Evolutionary conservation across 371 early-diverging fungal genomes (phyloP), one percentile per base, ranked within the genome.

Genomic region (Quaeritorhiza haematococci): DNA sequence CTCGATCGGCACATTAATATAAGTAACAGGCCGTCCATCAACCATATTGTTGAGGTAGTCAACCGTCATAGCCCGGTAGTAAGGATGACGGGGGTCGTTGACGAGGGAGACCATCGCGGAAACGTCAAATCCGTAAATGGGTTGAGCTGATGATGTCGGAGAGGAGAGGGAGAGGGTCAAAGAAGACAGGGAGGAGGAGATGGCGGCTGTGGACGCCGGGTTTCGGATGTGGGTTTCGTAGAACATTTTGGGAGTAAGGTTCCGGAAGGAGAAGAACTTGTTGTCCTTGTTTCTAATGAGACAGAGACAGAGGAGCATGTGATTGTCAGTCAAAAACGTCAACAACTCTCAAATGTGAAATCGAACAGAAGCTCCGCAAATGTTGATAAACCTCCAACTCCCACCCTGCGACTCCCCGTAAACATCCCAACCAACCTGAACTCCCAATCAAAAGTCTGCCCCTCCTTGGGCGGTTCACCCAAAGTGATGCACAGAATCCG

Each of bases 391-490:
- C n/a, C n/a, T n/a, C n/a, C n/a, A n/a, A n/a, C n/a, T n/a, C n/a
- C n/a, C n/a, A n/a, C n/a, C n/a, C n/a, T n/a, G n/a, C n/a, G n/a
- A n/a, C n/a, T n/a, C n/a, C n/a, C n/a, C n/a, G n/a, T n/a, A n/a
- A n/a, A n/a, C n/a, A 38, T 38, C 38, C 19, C 19, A 13, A 38
- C 38, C 13, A 38, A 80, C 42, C 74, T 66, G 62, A 82, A 76
- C 29, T 78, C 69, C 89, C 89, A 90, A 30, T 82, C 83, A 58
- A 90, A 82, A n/a, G n/a, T n/a, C n/a, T n/a, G n/a, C n/a, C n/a
- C n/a, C 21, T 69, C 58, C 50, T 74, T 63, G 3, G 90, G 90
- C 19, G 90, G 90, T 47, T 86, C 86, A n/a, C 90, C 90, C 8
- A 88, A 62, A 29, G 80, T 82, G 49, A 89, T 85, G 41, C 79